These are phyloP conservation scores for Colletotrichum eleusines DNA, from an alignment of 2,329 filamentous ascomycete genomes.

Conservation along the genomic window DNA sequence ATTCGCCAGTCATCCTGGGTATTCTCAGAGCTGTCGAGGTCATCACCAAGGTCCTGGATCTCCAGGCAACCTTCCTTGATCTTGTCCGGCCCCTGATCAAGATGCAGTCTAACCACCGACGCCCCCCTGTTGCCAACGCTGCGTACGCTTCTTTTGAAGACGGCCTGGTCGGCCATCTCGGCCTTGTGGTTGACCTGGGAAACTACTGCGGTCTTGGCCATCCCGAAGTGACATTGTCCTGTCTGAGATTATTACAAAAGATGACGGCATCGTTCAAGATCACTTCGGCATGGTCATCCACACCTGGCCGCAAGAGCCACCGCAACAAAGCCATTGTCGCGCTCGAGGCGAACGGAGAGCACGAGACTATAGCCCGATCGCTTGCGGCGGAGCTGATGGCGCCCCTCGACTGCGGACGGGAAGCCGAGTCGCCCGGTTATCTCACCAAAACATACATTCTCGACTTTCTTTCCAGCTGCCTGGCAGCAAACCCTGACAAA, in stretches of 20 bases:
- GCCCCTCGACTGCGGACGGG: slow-evolving; percentile 78
- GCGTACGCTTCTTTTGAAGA: slow-evolving; percentile 93
- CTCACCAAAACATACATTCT: slow-evolving; percentile 86
- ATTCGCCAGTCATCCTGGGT: slow-evolving; percentile 85
- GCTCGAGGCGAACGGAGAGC: slow-evolving; percentile 84
- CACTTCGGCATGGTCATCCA: slow-evolving; percentile 72
- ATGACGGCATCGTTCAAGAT: slow-evolving; percentile 87
- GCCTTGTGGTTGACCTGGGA: slow-evolving; percentile 84
- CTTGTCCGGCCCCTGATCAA: slow-evolving; percentile 86
- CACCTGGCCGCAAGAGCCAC: slow-evolving; percentile 55
- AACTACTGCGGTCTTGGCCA: slow-evolving; percentile 89
- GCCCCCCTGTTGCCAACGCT: slow-evolving; percentile 75
- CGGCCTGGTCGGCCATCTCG: slow-evolving; percentile 83
- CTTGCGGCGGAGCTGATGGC: slow-evolving; percentile 77
- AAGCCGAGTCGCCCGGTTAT: slow-evolving; percentile 78
- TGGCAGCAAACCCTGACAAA: slow-evolving; percentile 78
- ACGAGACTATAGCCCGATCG: slow-evolving; percentile 81
- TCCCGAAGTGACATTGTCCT: slow-evolving; percentile 81
- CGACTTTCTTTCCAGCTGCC: slow-evolving; percentile 85
- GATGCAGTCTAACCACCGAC: slow-evolving; percentile 69
- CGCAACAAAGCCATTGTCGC: slow-evolving; percentile 89
- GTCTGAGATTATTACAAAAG: slow-evolving; percentile 85
- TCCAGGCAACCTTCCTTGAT: slow-evolving; percentile 92
- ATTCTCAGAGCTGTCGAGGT: slow-evolving; percentile 86
- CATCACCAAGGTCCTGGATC: slow-evolving; percentile 83